Percentiles rank a stretch among this genome's conserved stretches.
These are phyloP conservation scores for Pythium scleroteichum DNA, from an alignment of 352 stramenopile genomes.

Conservation along the genomic window DNA sequence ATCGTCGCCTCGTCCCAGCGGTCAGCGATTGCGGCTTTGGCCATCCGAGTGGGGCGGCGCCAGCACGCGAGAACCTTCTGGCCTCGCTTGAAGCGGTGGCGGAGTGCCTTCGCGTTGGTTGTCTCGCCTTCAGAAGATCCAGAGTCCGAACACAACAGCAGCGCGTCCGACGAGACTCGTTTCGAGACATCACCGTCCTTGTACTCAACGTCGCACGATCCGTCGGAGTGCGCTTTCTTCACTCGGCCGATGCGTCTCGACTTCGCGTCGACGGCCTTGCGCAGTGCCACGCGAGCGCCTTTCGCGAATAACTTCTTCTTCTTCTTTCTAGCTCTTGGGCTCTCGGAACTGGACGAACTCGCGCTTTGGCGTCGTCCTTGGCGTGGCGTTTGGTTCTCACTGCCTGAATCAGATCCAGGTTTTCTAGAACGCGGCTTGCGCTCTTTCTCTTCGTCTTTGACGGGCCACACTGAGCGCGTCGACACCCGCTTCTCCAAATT, in stretches of 20 bases:
- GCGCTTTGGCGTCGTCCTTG: conserved; percentile 3
- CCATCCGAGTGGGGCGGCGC: conserved; percentile 8
- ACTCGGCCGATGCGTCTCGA: conserved; percentile 36
- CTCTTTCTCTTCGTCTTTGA: background rate
- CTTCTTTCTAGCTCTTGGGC: conserved; percentile 4
- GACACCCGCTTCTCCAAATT: conserved; percentile 32
- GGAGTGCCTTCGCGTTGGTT: background rate
- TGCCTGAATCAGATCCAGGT: background rate
- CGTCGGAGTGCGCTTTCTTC: conserved; percentile 44
- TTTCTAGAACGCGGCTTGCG: background rate
- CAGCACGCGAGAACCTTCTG: conserved; percentile 21
- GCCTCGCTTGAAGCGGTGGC: conserved; percentile 6
- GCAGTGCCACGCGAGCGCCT: conserved; percentile 39
- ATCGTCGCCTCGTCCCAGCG: conserved; percentile 20
- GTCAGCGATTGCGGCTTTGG: conserved; percentile 3
- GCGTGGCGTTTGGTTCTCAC: background rate
- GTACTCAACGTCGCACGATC: conserved; percentile 68
- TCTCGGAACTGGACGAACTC: conserved; percentile 1
- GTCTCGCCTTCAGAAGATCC: conserved; percentile 12
- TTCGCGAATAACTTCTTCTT: conserved; percentile 28
- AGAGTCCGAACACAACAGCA: conserved; percentile 16
- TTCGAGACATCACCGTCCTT: conserved; percentile 46
- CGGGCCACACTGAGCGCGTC: background rate
- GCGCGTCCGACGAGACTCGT: conserved; percentile 25
- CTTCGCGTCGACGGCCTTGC: conserved; percentile 34